A percentile compares a stretch with the other conserved stretches of the same genome.
phyloP scores from a whole-genome alignment of 1,139 yeast species.

The Blastobotrys arbuscula region DNA sequence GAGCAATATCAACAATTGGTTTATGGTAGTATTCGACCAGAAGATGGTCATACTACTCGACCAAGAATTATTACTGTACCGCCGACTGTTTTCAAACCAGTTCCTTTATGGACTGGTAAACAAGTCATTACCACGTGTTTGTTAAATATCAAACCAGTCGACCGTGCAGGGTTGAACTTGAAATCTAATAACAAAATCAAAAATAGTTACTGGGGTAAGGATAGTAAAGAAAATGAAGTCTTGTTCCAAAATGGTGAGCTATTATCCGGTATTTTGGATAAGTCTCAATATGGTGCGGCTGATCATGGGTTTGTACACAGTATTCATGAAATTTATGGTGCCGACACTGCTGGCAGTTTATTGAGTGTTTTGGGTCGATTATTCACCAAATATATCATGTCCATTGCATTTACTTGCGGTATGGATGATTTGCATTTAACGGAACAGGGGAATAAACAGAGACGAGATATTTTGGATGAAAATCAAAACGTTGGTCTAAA shows the following conservation, averaged over 20 bases:
- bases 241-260: constrained; percentile 82
- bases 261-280: constrained; percentile 88
- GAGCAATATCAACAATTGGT: constrained; percentile 90
- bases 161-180: constrained; percentile 87
- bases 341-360: constrained; percentile 82
- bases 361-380: constrained; percentile 88
- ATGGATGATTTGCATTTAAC: constrained; percentile 98
- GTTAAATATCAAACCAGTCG: constrained; percentile 77
- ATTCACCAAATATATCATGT: constrained; percentile 88
- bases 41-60: constrained; percentile 90
- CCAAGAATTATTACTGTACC: constrained; percentile 73
- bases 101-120: constrained; percentile 97
- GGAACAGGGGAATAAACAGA: constrained; percentile 83
- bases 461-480: constrained; percentile 71
- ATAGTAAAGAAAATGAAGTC: constrained; percentile 80
- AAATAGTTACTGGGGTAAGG: constrained; percentile 89
- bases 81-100: constrained; percentile 84
- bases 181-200: constrained; percentile 81
- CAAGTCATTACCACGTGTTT: constrained; percentile 87
- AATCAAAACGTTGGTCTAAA: constrained; percentile 79
- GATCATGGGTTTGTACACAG: constrained; percentile 97
- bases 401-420: constrained; percentile 97
- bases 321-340: constrained; percentile 91
- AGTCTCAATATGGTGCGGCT: constrained; percentile 97
- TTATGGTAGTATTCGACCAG: constrained; percentile 93